phyloP scores from a whole-genome alignment of 176 grass and related monocot species.

The Leersia perrieri region DNA sequence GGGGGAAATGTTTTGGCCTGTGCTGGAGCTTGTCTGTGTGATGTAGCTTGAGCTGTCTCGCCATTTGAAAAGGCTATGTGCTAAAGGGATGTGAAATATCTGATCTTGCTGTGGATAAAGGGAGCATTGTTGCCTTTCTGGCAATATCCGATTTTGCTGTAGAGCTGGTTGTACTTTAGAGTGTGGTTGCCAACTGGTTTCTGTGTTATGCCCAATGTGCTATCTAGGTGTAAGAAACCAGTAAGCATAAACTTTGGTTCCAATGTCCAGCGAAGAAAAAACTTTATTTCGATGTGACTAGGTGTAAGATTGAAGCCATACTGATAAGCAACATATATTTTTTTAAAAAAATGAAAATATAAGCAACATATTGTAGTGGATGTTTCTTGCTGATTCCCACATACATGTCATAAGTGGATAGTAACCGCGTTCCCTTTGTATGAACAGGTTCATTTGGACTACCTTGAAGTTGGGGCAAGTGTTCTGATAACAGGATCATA shows the following conservation, averaged over 20 bases:
- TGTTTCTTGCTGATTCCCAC: background rate
- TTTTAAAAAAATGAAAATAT: too few species aligned
- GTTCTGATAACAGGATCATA: conserved; percentile 81
- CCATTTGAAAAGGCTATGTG: background rate
- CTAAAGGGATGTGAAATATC: background rate
- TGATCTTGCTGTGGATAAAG: background rate
- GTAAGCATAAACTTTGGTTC: background rate
- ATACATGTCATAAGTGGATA: conserved; percentile 2
- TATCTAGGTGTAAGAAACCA: background rate
- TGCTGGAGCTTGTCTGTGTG: background rate
- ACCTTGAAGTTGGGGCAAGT: conserved; percentile 76
- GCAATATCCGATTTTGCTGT: background rate
- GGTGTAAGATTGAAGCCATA: background rate
- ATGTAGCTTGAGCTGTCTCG: background rate
- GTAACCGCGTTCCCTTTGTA: conserved; percentile 28
- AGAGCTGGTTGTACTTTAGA: background rate
- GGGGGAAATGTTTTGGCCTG: background rate
- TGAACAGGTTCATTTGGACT: conserved; percentile 82
- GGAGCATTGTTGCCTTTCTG: background rate
- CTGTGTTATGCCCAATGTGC: background rate
- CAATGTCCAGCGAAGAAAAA: too few species aligned
- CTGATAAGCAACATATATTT: background rate
- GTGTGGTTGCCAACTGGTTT: background rate
- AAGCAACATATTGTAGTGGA: background rate
- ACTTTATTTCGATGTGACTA: background rate